Evolutionary conservation across 305 asterid genomes (phyloP).

Genomic region (Ajuga reptans): DNA sequence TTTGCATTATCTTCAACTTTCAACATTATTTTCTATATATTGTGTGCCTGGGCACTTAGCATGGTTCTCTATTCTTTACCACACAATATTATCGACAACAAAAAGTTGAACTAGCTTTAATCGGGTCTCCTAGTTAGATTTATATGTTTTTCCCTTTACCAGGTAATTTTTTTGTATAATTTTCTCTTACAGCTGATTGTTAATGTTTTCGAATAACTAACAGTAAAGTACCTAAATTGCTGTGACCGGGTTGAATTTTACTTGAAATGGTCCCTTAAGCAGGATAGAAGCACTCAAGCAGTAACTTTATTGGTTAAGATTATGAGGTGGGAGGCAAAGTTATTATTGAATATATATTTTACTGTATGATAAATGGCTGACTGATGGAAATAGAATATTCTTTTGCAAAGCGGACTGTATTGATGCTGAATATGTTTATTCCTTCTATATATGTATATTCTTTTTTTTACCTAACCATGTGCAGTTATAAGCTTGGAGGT

Average conservation of each 20-base stretch:
- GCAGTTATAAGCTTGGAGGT: conserved; percentile 13
- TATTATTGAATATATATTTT: not conserved
- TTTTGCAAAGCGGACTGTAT: conserved; percentile 15
- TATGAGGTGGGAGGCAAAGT: not conserved
- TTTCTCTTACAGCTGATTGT: not conserved
- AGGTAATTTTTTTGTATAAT: not conserved
- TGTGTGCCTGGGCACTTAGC: conserved; percentile 5
- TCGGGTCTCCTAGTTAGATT: conserved; percentile 8
- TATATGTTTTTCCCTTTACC: not conserved
- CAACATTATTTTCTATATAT: conserved; percentile 2
- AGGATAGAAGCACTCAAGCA: not conserved
- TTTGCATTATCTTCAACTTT: conserved; percentile 10
- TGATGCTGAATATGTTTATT: not conserved
- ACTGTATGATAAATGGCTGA: not conserved
- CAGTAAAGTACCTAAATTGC: conserved; percentile 8
- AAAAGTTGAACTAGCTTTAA: not conserved
- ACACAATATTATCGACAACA: not conserved
- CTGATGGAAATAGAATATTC: conserved; percentile 1
- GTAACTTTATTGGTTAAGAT: conserved; percentile 16
- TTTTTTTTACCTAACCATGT: not conserved
- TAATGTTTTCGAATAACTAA: conserved; percentile 4
- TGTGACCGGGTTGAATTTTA: conserved; percentile 5
- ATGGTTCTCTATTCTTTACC: conserved; percentile 13
- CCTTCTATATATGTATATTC: not conserved
- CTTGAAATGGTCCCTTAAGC: conserved; percentile 12